Evolutionary conservation across 345 rosid genomes (phyloP).

Genomic region (Salix arbutifolia): DNA sequence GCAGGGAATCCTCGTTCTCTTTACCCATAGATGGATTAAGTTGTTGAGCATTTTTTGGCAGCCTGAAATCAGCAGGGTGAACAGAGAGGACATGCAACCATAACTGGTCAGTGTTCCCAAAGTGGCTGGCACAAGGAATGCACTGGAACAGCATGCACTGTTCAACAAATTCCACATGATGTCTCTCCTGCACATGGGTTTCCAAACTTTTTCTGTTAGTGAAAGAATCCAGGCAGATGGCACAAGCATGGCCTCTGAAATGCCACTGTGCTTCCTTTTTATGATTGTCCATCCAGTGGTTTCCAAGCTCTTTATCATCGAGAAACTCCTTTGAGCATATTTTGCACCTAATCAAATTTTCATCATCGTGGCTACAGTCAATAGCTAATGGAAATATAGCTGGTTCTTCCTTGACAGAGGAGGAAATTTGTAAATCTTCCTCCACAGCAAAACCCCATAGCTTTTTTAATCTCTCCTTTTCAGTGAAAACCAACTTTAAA

Average conservation of each 20-base stretch:
- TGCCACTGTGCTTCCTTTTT: conserved; percentile 78
- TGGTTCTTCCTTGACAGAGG: conserved; percentile 40
- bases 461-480: conserved; percentile 65
- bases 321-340: conserved; percentile 51
- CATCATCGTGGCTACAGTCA: conserved; percentile 37
- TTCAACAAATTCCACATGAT: conserved; percentile 81
- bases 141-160: conserved; percentile 97
- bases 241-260: conserved; percentile 85
- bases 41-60: conserved; percentile 37
- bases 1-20: conserved; percentile 28
- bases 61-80: conserved; percentile 59
- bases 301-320: conserved; percentile 50
- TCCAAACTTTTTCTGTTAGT: conserved; percentile 68
- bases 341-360: conserved; percentile 51
- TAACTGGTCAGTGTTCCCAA: conserved; percentile 77
- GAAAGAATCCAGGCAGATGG: conserved; percentile 93
- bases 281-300: conserved; percentile 69
- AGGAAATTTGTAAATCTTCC: conserved; percentile 33
- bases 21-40: conserved; percentile 19
- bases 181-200: conserved; percentile 90
- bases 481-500: conserved; percentile 63
- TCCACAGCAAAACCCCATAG: conserved; percentile 66
- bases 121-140: conserved; percentile 86
- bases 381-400: conserved; percentile 38
- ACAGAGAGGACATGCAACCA: conserved; percentile 70